phyloP scores from a whole-genome alignment of 1,284 basidiomycete genomes.

The Ustilago loliicola region DNA sequence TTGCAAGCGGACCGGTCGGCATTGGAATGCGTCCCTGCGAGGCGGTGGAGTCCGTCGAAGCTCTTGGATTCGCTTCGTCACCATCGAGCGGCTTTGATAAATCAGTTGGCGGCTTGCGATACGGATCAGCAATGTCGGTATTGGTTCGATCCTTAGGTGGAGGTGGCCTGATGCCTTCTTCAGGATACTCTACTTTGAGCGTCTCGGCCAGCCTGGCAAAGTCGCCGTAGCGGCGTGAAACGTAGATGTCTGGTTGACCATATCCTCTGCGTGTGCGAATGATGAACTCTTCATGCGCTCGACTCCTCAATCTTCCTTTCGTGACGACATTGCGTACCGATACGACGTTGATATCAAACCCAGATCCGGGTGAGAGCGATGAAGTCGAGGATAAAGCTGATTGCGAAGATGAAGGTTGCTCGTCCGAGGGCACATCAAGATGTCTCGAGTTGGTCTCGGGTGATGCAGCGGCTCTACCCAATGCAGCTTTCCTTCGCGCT shows the following conservation, averaged over 20 bases:
- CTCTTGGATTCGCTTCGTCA: conserved; percentile 20
- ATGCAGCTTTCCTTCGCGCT: conserved; percentile 51
- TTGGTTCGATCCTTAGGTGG: conserved; percentile 62
- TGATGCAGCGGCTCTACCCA: conserved; percentile 35
- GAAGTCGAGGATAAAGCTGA: conserved; percentile 3
- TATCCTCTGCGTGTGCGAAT: conserved; percentile 81
- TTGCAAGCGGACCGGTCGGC: conserved; percentile 66
- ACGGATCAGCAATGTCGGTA: conserved; percentile 49
- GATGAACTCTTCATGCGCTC: conserved; percentile 80
- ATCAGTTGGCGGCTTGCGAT: conserved; percentile 20
- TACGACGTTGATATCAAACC: conserved; percentile 66
- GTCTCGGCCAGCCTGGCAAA: conserved; percentile 75
- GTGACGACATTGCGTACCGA: conserved; percentile 59
- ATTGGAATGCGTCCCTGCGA: conserved; percentile 33
- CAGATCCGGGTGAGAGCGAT: not conserved
- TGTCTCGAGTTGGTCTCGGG: not conserved
- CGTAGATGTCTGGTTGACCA: conserved; percentile 82
- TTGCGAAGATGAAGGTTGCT: not conserved
- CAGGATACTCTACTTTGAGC: conserved; percentile 60
- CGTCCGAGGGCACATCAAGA: conserved; percentile 9
- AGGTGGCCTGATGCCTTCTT: conserved; percentile 56
- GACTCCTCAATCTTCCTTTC: conserved; percentile 60
- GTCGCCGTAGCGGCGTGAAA: conserved; percentile 93
- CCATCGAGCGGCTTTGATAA: not conserved
- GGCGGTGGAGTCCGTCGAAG: conserved; percentile 30